Percentiles rank a stretch among this genome's conserved stretches.
phyloP scores from a whole-genome alignment of 768 basidiomycete genomes.

The Tylopilus rubrobrunneus region DNA sequence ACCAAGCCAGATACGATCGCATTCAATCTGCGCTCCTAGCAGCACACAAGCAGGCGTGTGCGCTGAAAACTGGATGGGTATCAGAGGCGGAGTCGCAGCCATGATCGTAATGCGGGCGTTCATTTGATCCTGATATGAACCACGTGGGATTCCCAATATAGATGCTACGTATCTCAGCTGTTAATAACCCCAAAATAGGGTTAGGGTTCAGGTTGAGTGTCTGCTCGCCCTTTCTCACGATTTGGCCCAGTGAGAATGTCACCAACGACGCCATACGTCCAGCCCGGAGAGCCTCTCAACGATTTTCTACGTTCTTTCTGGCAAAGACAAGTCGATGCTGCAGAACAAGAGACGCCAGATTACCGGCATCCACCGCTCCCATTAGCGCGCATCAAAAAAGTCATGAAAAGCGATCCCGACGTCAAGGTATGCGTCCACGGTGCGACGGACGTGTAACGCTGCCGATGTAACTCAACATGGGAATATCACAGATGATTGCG shows the following conservation, averaged over 20 bases:
- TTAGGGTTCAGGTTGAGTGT: conserved; percentile 21
- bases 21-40: too few relatives aligned
- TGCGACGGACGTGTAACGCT: background rate
- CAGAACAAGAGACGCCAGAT: conserved; percentile 86
- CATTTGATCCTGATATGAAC: too few relatives aligned
- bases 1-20: too few relatives aligned
- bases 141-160: too few relatives aligned
- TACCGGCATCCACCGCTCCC: conserved; percentile 86
- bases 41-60: too few relatives aligned
- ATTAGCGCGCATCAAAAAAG: conserved; percentile 95
- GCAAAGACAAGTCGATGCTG: conserved; percentile 82
- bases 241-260: conserved; percentile 23
- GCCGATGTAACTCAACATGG: conserved; percentile 1
- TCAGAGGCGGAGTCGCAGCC: too few relatives aligned
- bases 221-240: conserved; percentile 17
- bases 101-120: too few relatives aligned
- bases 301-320: conserved; percentile 86
- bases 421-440: conserved; percentile 67
- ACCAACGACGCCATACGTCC: conserved; percentile 60
- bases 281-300: conserved; percentile 81
- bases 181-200: conserved; percentile 18
- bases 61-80: too few relatives aligned
- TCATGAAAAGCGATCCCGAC: conserved; percentile 97
- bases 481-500: conserved; percentile 80
- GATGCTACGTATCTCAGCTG: too few relatives aligned